phyloP scores from a whole-genome alignment of 495 filamentous ascomycete species.

The Aspergillus affinis region DNA sequence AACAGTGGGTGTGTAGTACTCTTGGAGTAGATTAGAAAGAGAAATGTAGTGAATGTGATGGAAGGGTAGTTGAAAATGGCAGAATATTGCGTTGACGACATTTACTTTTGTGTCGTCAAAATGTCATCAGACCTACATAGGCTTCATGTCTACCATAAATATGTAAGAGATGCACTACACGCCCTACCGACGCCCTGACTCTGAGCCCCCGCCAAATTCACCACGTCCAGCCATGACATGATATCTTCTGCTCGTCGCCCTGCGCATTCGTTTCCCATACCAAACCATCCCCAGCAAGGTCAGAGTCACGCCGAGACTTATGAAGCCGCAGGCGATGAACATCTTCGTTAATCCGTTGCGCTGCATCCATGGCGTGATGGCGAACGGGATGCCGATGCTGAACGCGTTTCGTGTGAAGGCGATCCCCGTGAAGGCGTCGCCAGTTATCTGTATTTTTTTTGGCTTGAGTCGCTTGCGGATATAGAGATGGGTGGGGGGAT shows the following conservation, averaged over 20 bases:
- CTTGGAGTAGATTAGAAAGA: no score
- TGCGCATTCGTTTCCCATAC: conserved; percentile 27
- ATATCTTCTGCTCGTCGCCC: conserved; percentile 9
- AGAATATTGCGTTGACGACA: no score
- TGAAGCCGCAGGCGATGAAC: conserved; percentile 34
- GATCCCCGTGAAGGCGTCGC: conserved; percentile 37
- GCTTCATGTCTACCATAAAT: no score
- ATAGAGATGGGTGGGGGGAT: not conserved
- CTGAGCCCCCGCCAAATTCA: no score
- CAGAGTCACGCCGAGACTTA: conserved; percentile 25
- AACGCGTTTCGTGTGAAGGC: conserved; percentile 36
- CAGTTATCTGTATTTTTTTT: conserved; percentile 27
- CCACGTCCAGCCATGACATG: conserved; percentile 7
- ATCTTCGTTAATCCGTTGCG: conserved; percentile 30
- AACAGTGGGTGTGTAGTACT: no score
- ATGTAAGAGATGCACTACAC: no score
- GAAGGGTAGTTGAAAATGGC: no score
- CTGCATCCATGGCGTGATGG: conserved; percentile 34
- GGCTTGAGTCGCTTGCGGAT: not conserved
- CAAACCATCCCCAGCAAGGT: conserved; percentile 28
- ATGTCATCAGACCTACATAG: no score
- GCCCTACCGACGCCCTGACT: no score
- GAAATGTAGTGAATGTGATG: no score
- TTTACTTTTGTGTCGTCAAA: no score
- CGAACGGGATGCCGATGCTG: conserved; percentile 36